Conservation (phyloP, 441 rosid species). For the Erodium chrysanthum region DNA sequence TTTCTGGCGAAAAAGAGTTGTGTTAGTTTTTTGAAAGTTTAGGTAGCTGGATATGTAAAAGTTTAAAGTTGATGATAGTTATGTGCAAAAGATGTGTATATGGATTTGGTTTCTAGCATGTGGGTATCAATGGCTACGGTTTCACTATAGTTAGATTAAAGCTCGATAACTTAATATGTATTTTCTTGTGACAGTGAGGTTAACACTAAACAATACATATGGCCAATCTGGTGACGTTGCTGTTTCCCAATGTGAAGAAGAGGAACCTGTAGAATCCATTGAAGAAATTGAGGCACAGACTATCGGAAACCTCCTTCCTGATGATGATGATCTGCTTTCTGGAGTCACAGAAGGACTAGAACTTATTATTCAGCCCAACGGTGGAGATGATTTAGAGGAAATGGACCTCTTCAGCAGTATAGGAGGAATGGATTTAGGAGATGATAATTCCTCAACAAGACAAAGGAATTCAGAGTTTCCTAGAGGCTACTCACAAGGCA, state of each 20-base stretch:
- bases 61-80: too few relatives aligned
- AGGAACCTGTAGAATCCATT: conserved; percentile 36
- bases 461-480: conserved; percentile 27
- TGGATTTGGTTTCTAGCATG: conserved; percentile 16
- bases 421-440: conserved; percentile 61
- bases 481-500: conserved; percentile 29
- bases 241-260: conserved; percentile 37
- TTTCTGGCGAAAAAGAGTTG: too few relatives aligned
- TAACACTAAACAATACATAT: conserved; percentile 29
- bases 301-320: conserved; percentile 32
- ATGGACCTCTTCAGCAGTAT: conserved; percentile 51
- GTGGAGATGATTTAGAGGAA: conserved; percentile 43
- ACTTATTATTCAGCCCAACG: conserved; percentile 20
- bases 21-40: too few relatives aligned
- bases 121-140: too few relatives aligned
- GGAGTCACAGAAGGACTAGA: conserved; percentile 44
- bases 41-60: too few relatives aligned
- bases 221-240: conserved; percentile 36
- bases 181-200: conserved; percentile 38
- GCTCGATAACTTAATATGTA: conserved; percentile 10
- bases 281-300: too few relatives aligned
- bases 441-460: conserved; percentile 24
- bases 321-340: conserved; percentile 20
- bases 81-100: too few relatives aligned
- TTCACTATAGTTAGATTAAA: not conserved